Conservation (phyloP, 2,329 filamentous ascomycete genomes). For the Didymella lethalis region DNA sequence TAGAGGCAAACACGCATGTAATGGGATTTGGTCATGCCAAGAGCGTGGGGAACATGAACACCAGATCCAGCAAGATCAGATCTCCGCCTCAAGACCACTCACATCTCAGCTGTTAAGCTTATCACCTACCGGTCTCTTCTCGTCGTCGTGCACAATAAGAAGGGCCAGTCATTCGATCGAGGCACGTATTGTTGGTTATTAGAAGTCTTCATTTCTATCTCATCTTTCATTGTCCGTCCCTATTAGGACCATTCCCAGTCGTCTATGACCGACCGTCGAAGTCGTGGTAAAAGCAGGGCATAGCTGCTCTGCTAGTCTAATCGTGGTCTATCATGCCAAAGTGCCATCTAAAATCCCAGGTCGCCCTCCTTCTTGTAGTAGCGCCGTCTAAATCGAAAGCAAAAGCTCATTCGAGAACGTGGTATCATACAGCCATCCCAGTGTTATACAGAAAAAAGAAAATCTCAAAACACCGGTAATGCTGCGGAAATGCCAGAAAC, state of each 20-base stretch:
- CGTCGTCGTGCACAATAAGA: neutral
- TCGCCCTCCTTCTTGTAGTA: conserved; percentile 15
- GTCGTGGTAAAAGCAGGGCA: neutral
- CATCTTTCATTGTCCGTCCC: neutral
- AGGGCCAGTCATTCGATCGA: neutral
- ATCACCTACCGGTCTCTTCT: neutral
- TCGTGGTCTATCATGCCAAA: conserved; percentile 14
- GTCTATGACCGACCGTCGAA: conserved; percentile 8
- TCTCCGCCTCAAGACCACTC: conserved; percentile 11
- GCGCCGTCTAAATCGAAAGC: conserved; percentile 27
- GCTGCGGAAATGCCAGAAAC: conserved; percentile 16
- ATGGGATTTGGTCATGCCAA: conserved; percentile 35
- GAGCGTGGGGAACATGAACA: conserved; percentile 33
- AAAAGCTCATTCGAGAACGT: conserved; percentile 17
- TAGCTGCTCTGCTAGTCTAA: conserved; percentile 17
- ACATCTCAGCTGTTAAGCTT: neutral
- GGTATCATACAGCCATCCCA: conserved; percentile 25
- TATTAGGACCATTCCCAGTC: conserved; percentile 2
- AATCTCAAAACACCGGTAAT: conserved; percentile 28
- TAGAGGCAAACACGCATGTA: conserved; percentile 28
- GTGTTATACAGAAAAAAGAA: conserved; percentile 21
- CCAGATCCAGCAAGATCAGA: conserved; percentile 11
- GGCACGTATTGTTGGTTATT: neutral
- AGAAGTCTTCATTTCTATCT: conserved; percentile 1
- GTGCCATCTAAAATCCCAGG: conserved; percentile 5